Evolutionary conservation across 2,329 filamentous ascomycete genomes (phyloP).

Genomic region (Fusarium dimerum): DNA sequence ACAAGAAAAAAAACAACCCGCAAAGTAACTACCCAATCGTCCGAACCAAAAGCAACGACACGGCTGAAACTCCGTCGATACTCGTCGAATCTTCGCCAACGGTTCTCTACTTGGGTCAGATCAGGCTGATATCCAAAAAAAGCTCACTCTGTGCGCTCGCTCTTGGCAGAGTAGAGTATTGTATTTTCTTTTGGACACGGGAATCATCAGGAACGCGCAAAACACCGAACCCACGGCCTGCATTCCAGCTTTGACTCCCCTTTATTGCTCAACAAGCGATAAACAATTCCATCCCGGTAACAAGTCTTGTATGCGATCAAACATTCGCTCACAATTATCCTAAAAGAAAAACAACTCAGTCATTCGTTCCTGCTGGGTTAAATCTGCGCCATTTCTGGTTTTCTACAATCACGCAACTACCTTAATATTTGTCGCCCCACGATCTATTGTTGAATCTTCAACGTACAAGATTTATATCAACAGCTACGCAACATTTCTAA

Average conservation of each 20-base stretch:
- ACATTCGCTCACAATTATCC: conserved; percentile 1
- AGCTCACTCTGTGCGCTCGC: not conserved
- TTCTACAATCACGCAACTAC: not conserved
- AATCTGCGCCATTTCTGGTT: not conserved
- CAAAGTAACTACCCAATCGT: no score
- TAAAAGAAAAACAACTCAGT: conserved; percentile 11
- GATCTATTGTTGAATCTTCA: conserved; percentile 3
- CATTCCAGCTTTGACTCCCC: conserved; percentile 19
- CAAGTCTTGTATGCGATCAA: not conserved
- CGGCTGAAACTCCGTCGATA: no score
- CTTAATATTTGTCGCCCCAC: conserved; percentile 1
- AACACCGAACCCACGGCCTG: conserved; percentile 12
- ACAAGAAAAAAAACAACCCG: no score
- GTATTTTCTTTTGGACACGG: not conserved
- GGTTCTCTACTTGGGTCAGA: no score
- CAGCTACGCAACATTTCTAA: not conserved
- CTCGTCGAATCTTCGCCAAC: no score
- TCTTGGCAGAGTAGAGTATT: not conserved
- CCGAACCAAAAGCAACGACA: no score
- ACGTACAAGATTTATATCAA: not conserved
- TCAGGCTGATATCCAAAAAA: not conserved
- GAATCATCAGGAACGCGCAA: conserved; percentile 17
- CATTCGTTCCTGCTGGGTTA: conserved; percentile 18
- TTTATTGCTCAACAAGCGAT: not conserved
- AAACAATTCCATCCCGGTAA: not conserved